These are phyloP conservation scores for Glonium stellatum DNA, from an alignment of 495 filamentous ascomycete genomes.

Conservation along the genomic window DNA sequence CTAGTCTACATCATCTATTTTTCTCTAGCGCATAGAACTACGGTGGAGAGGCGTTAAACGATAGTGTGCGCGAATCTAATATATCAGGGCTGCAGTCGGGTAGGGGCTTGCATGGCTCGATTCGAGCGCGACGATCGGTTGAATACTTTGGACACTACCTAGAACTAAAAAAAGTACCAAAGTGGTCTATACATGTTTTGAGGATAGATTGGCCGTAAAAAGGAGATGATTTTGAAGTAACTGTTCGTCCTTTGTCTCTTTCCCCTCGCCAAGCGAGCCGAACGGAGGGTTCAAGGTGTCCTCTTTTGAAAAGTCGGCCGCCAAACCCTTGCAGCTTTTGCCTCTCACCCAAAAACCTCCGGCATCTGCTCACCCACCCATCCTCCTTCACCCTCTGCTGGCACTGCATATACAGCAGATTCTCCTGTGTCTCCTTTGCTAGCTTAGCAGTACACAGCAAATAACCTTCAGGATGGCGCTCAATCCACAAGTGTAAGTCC, in stretches of 20 bases:
- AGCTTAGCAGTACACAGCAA: not conserved
- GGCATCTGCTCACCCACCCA: no score
- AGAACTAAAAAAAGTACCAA: no score
- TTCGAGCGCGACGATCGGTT: no score
- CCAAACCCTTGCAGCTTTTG: not conserved
- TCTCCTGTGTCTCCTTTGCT: not conserved
- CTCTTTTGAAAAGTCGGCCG: not conserved
- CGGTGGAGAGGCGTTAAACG: no score
- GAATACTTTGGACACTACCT: no score
- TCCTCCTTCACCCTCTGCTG: not conserved
- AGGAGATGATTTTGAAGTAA: not conserved
- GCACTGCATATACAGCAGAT: not conserved
- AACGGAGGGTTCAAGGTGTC: not conserved
- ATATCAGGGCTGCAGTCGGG: no score
- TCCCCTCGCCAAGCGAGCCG: not conserved
- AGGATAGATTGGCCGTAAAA: no score
- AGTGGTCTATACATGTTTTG: no score
- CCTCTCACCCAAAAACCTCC: not conserved
- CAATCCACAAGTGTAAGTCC: slow-evolving; percentile 36
- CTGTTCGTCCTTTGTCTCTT: not conserved
- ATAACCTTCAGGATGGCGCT: slow-evolving; percentile 26
- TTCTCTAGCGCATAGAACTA: no score
- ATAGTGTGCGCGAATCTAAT: no score
- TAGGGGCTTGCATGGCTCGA: no score
- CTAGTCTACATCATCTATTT: no score